These are phyloP conservation scores for Emergomyces africanus DNA, from an alignment of 2,329 filamentous ascomycete species.

Conservation along the genomic window DNA sequence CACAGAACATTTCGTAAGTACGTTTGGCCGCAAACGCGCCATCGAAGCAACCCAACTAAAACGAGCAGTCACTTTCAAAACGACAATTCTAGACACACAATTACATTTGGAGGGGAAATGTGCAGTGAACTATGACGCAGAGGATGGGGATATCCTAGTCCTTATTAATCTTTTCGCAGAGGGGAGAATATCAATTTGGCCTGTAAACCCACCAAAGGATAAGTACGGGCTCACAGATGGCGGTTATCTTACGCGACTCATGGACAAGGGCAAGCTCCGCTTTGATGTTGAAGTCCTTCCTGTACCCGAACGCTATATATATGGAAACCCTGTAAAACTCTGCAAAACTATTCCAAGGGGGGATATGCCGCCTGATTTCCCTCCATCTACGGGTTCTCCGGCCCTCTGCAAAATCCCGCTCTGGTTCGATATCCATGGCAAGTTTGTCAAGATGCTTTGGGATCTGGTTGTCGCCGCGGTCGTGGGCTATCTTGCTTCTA, in stretches of 20 bases:
- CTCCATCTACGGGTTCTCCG: not conserved
- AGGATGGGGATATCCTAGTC: conserved; percentile 33
- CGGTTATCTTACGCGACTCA: conserved; percentile 34
- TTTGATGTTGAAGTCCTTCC: conserved; percentile 32
- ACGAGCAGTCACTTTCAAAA: conserved; percentile 32
- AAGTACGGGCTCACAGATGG: conserved; percentile 36
- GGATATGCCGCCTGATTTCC: conserved; percentile 6
- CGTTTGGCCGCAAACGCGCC: conserved; percentile 27
- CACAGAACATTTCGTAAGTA: conserved; percentile 28
- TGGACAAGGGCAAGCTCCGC: conserved; percentile 32
- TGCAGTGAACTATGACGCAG: conserved; percentile 23
- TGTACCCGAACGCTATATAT: conserved; percentile 22
- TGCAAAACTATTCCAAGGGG: conserved; percentile 18
- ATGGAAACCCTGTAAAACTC: conserved; percentile 26
- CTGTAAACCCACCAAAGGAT: conserved; percentile 29
- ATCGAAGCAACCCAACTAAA: conserved; percentile 29
- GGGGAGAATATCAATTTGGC: conserved; percentile 23
- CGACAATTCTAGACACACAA: conserved; percentile 26
- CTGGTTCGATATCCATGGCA: conserved; percentile 38
- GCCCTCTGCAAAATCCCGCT: conserved; percentile 27
- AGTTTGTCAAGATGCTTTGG: conserved; percentile 28
- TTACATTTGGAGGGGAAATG: conserved; percentile 21
- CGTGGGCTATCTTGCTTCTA: conserved; percentile 28
- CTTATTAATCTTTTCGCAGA: conserved; percentile 29
- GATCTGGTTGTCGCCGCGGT: conserved; percentile 29